These are phyloP conservation scores for Phytophthora ramorum DNA, from an alignment of 352 stramenopile species.

Conservation along the genomic window DNA sequence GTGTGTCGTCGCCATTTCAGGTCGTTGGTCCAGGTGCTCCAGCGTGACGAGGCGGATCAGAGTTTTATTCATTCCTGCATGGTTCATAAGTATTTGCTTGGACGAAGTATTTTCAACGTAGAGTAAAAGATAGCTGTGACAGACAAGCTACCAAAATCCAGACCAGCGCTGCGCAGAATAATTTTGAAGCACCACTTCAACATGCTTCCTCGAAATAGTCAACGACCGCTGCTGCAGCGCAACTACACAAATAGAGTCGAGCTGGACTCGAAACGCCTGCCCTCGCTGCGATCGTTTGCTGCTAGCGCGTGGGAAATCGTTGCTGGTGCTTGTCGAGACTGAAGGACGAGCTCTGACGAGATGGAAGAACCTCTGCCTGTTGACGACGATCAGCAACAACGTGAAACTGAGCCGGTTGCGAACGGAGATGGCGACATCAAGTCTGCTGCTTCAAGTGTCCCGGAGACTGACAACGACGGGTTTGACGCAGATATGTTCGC, in stretches of 20 bases:
- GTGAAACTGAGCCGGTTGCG: slow-evolving; percentile 9
- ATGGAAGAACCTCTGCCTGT: slow-evolving; percentile 31
- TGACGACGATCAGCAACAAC: slow-evolving; percentile 32
- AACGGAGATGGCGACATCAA: slow-evolving; percentile 12
- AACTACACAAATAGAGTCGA: slow-evolving; percentile 8
- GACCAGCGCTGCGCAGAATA: not conserved
- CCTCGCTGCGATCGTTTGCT: not conserved
- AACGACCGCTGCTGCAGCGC: not conserved
- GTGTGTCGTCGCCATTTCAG: slow-evolving; percentile 66
- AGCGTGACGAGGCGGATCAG: slow-evolving; percentile 3
- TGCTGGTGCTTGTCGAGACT: not conserved
- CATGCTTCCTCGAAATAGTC: slow-evolving; percentile 3
- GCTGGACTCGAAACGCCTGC: slow-evolving; percentile 9
- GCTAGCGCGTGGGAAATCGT: not conserved
- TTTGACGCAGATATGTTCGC: slow-evolving; percentile 63
- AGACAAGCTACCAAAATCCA: not conserved
- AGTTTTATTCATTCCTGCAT: not conserved
- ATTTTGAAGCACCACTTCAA: slow-evolving; percentile 2
- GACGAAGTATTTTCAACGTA: not conserved
- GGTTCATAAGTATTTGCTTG: not conserved
- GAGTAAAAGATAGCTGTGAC: not conserved
- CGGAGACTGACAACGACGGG: slow-evolving; percentile 25
- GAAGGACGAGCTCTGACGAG: not conserved
- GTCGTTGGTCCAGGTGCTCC: slow-evolving; percentile 31
- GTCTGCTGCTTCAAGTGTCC: not conserved